These are phyloP conservation scores for Beauveria asiatica DNA, from an alignment of 2,329 filamentous ascomycete genomes.

Conservation along the genomic window DNA sequence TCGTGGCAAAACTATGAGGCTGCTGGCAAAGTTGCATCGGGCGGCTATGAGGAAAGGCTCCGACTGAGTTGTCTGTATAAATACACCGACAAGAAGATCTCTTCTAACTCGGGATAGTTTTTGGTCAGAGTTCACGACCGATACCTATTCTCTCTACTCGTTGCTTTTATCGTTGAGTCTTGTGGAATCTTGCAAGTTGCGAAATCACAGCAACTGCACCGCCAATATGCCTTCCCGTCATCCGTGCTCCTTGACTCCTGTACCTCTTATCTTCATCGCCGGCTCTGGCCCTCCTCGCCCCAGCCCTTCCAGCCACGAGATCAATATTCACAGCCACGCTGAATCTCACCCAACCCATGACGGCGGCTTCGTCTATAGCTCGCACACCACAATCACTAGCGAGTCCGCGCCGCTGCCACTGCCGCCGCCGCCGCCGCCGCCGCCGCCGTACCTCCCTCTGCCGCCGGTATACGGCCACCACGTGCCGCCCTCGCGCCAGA, in stretches of 20 bases:
- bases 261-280: background rate
- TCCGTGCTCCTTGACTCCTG: too few relatives aligned
- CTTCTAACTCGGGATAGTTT: too few relatives aligned
- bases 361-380: background rate
- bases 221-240: too few relatives aligned
- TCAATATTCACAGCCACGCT: background rate
- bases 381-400: background rate
- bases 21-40: background rate
- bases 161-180: too few relatives aligned
- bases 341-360: background rate
- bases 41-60: background rate
- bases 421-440: background rate
- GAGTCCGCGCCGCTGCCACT: background rate
- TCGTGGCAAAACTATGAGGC: background rate
- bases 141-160: too few relatives aligned
- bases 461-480: background rate
- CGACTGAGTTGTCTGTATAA: background rate
- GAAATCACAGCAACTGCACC: too few relatives aligned
- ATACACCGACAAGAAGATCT: background rate
- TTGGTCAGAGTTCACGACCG: too few relatives aligned
- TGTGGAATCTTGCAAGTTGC: too few relatives aligned
- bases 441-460: too few relatives aligned
- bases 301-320: background rate
- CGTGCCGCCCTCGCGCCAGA: background rate
- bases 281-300: too few relatives aligned